Percentiles rank a stretch among this genome's conserved stretches.
Evolutionary conservation across 2,329 filamentous ascomycete genomes (phyloP).

Genomic region (Pseudocercospora fuligena): DNA sequence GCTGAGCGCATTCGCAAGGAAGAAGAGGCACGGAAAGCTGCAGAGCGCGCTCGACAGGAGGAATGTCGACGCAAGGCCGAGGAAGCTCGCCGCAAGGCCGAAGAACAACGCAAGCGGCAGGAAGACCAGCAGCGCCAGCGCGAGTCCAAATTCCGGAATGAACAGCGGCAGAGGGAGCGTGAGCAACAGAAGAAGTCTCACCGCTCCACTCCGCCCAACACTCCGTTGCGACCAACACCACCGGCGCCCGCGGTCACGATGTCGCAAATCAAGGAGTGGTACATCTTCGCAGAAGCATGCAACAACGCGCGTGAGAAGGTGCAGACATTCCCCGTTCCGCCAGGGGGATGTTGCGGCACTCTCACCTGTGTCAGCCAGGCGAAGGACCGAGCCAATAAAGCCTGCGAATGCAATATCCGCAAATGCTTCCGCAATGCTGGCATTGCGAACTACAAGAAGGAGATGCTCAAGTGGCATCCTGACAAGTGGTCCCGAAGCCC

Average conservation of each 20-base stretch:
- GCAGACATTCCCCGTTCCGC: neutral
- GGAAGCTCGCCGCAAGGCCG: neutral
- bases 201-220: neutral
- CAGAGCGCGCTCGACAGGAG: neutral
- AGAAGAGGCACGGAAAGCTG: neutral
- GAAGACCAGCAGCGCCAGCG: neutral
- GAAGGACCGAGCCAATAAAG: neutral
- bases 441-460: neutral
- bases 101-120: neutral
- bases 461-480: conserved; percentile 13
- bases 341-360: neutral
- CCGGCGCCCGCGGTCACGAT: neutral
- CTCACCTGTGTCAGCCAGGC: neutral
- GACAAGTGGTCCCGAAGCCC: conserved; percentile 16
- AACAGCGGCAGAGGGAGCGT: neutral
- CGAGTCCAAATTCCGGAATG: neutral
- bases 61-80: neutral
- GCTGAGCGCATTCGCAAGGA: neutral
- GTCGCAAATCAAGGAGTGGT: neutral
- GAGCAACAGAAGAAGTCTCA: neutral
- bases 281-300: neutral
- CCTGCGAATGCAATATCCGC: neutral
- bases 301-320: neutral
- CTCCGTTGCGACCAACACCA: neutral
- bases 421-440: neutral